phyloP scores from a whole-genome alignment of 352 stramenopile species.

The Phytophthora sojae region DNA sequence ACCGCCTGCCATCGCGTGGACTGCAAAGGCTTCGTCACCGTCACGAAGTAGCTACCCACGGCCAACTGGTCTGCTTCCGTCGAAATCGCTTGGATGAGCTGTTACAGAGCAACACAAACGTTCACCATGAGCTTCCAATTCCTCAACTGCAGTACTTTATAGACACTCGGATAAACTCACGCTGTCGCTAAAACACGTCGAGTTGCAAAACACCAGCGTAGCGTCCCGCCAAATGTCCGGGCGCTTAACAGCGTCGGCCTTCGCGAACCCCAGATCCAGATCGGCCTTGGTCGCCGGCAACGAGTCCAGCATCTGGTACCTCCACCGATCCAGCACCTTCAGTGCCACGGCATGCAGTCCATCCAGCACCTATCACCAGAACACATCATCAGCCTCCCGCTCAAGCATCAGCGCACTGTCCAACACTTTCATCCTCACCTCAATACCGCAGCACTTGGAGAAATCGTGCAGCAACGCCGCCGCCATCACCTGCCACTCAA shows the following conservation, averaged over 20 bases:
- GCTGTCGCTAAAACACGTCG: constrained; percentile 76
- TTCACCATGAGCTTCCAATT: neutral
- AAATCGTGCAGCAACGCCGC: constrained; percentile 72
- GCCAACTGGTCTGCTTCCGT: constrained; percentile 52
- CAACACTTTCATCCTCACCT: constrained; percentile 30
- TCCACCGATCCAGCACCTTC: constrained; percentile 71
- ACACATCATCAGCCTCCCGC: neutral
- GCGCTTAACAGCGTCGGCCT: constrained; percentile 53
- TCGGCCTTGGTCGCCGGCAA: constrained; percentile 58
- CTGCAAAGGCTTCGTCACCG: constrained; percentile 62
- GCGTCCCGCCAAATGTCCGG: constrained; percentile 62
- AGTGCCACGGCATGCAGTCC: constrained; percentile 66
- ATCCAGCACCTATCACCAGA: constrained; percentile 48
- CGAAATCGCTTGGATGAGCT: constrained; percentile 46
- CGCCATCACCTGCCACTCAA: constrained; percentile 50
- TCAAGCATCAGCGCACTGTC: neutral
- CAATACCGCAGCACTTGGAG: constrained; percentile 68
- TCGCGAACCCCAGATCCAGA: constrained; percentile 64
- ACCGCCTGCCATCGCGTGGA: constrained; percentile 70
- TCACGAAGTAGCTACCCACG: constrained; percentile 67
- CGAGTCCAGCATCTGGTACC: constrained; percentile 67
- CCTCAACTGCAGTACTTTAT: neutral
- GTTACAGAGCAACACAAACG: neutral
- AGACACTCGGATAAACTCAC: constrained; percentile 25
- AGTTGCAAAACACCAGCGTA: constrained; percentile 73